Evolutionary conservation across 192 early-diverging fungal species (phyloP).

Genomic region (Neocallimastix lanati): DNA sequence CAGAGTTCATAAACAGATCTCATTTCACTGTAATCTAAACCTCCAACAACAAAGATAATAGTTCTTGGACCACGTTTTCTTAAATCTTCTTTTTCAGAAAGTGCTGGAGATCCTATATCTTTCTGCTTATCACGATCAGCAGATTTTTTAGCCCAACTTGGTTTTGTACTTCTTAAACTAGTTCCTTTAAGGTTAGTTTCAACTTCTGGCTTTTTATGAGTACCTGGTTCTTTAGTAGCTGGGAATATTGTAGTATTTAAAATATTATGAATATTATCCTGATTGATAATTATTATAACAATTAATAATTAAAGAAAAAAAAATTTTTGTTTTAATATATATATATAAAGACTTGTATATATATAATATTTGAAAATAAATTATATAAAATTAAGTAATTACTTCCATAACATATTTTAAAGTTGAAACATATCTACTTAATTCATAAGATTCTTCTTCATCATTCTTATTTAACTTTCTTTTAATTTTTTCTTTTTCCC

Average conservation of each 20-base stretch:
- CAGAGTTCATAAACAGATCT: slow-evolving; percentile 47
- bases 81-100: slow-evolving; percentile 9
- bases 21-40: slow-evolving; percentile 60
- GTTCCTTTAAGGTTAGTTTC: not conserved
- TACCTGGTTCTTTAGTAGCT: not conserved
- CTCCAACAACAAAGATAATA: slow-evolving; percentile 65
- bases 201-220: not conserved
- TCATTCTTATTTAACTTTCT: slow-evolving; percentile 24
- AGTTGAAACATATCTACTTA: slow-evolving; percentile 59
- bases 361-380: slow-evolving; percentile 42
- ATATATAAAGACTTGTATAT: too few relatives aligned
- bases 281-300: too few relatives aligned
- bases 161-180: slow-evolving; percentile 4
- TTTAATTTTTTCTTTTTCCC: slow-evolving; percentile 26
- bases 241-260: not conserved
- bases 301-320: too few relatives aligned
- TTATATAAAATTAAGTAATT: slow-evolving; percentile 28
- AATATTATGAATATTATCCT: slow-evolving; percentile 2
- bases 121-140: slow-evolving; percentile 7
- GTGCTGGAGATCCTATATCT: not conserved
- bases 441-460: slow-evolving; percentile 47
- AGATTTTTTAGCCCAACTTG: slow-evolving; percentile 6
- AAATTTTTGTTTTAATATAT: too few relatives aligned
- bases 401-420: slow-evolving; percentile 50
- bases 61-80: slow-evolving; percentile 34